phyloP scores from a whole-genome alignment of 306 rosid species.

The Delonix regia region DNA sequence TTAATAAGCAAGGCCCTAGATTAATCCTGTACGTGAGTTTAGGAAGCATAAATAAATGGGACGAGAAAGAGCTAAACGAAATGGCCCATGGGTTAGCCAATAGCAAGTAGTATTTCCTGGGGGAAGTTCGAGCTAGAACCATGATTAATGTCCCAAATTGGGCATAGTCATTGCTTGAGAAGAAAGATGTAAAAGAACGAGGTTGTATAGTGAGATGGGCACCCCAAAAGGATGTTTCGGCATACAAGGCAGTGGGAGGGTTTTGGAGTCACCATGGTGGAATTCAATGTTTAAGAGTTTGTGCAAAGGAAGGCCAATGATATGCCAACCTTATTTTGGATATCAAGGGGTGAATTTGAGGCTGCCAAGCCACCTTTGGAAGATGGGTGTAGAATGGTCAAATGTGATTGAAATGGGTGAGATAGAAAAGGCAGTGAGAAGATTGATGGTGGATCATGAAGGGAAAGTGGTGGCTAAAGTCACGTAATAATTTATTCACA shows the following conservation, averaged over 20 bases:
- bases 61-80: conserved; percentile 45
- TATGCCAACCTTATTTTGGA: conserved; percentile 51
- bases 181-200: conserved; percentile 18
- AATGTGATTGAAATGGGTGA: conserved; percentile 22
- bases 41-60: conserved; percentile 60
- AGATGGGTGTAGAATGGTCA: conserved; percentile 44
- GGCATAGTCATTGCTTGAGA: conserved; percentile 25
- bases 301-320: conserved; percentile 50
- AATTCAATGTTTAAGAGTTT: conserved; percentile 50
- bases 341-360: conserved; percentile 51
- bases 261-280: conserved; percentile 62
- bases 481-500: no score
- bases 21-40: conserved; percentile 52
- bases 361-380: conserved; percentile 45
- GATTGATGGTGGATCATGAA: conserved; percentile 36
- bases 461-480: conserved; percentile 35
- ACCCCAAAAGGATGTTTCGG: conserved; percentile 53
- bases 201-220: conserved; percentile 53
- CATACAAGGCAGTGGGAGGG: conserved; percentile 48
- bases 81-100: conserved; percentile 59
- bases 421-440: conserved; percentile 38
- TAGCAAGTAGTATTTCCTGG: conserved; percentile 49
- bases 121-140: conserved; percentile 43
- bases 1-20: conserved; percentile 30
- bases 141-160: conserved; percentile 20